Percentiles rank a stretch among this genome's conserved stretches.
phyloP scores from a whole-genome alignment of 441 rosid species.

The Croton laevigatus region DNA sequence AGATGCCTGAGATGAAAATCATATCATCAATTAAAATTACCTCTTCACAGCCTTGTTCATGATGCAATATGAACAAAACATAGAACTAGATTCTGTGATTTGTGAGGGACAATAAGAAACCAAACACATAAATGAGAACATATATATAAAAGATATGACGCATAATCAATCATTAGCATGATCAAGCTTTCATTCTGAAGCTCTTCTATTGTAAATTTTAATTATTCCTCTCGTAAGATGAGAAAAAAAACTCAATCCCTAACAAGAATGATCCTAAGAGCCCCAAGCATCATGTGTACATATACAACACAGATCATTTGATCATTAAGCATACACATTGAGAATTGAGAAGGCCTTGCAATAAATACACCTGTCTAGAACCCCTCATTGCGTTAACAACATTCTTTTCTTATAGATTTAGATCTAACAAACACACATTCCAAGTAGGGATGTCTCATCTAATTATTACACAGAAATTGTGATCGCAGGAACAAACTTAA shows the following conservation, averaged over 20 bases:
- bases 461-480: too few species aligned
- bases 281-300: background rate
- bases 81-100: background rate
- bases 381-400: background rate
- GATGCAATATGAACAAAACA: background rate
- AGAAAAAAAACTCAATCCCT: background rate
- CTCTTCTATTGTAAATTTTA: background rate
- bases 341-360: background rate
- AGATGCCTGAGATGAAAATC: slow-evolving; percentile 54
- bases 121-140: background rate
- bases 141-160: background rate
- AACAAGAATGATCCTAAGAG: background rate
- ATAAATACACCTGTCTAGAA: background rate
- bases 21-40: background rate
- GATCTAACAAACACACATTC: background rate
- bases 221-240: background rate
- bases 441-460: background rate
- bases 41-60: background rate
- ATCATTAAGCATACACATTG: too few species aligned
- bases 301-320: background rate
- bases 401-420: background rate
- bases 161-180: background rate
- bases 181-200: background rate
- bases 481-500: too few species aligned
- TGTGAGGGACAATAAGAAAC: background rate